Percentiles rank a stretch among this genome's conserved stretches.
phyloP scores from a whole-genome alignment of 2,329 filamentous ascomycete genomes.

The Hirsutella minnesotensis region DNA sequence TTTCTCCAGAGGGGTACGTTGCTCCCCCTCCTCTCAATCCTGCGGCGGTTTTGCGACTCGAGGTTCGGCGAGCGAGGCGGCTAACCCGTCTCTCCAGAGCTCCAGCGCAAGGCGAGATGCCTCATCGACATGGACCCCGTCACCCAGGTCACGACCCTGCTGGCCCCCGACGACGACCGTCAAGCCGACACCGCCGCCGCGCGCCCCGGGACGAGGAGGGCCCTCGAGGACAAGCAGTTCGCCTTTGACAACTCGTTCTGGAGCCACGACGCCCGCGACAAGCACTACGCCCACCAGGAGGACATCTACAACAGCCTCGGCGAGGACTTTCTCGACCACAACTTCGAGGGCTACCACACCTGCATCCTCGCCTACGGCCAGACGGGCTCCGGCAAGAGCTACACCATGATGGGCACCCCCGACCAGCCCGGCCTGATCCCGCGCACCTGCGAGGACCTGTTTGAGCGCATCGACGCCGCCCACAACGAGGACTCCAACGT shows the following conservation, averaged over 20 bases:
- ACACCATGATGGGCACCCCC: constrained; percentile 90
- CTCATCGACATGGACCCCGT: constrained; percentile 84
- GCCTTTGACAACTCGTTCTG: constrained; percentile 98
- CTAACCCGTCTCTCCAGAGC: constrained; percentile 58
- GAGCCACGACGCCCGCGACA: constrained; percentile 71
- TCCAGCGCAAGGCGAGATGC: constrained; percentile 69
- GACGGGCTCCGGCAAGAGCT: constrained; percentile 94
- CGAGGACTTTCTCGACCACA: constrained; percentile 96
- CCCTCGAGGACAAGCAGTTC: constrained; percentile 79
- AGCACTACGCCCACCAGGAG: constrained; percentile 83
- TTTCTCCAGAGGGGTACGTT: constrained; percentile 58
- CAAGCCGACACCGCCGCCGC: constrained; percentile 21
- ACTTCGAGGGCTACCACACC: constrained; percentile 98
- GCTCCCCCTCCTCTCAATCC: neutral
- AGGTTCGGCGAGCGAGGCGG: too few relatives aligned
- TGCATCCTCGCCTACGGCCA: constrained; percentile 99
- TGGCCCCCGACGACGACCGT: constrained; percentile 56
- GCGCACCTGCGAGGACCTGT: constrained; percentile 88
- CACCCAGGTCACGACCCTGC: constrained; percentile 73
- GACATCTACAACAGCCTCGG: constrained; percentile 90
- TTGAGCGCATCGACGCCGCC: constrained; percentile 75
- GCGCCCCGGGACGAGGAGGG: constrained; percentile 55
- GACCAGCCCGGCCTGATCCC: constrained; percentile 88
- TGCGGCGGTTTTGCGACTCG: neutral
- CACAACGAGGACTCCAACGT: constrained; percentile 76